These are phyloP conservation scores for Podospora sp. DNA, from an alignment of 495 filamentous ascomycete genomes.

Conservation along the genomic window DNA sequence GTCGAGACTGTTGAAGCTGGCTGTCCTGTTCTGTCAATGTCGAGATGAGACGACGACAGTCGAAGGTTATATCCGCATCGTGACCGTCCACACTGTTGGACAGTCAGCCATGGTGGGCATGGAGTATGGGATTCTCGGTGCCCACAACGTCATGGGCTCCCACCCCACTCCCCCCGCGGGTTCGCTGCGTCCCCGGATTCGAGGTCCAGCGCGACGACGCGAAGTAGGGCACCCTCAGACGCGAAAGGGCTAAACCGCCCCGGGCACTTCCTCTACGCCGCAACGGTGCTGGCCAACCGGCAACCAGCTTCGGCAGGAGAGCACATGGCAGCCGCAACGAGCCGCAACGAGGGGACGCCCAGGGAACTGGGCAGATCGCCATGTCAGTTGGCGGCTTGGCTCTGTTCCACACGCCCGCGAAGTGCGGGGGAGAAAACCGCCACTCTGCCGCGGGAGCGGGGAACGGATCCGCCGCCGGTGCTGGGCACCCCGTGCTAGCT, in stretches of 20 bases:
- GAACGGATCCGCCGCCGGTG: constrained; percentile 18
- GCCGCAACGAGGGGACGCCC: constrained; percentile 1
- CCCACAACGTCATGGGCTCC: too few species aligned
- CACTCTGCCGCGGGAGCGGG: constrained; percentile 15
- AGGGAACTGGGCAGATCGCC: too few species aligned
- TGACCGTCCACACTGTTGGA: too few species aligned
- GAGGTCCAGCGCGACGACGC: not conserved
- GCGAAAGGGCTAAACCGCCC: not conserved
- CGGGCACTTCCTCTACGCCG: not conserved
- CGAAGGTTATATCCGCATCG: too few species aligned
- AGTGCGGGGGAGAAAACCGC: constrained; percentile 23
- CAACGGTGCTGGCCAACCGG: not conserved
- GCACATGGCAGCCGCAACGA: constrained; percentile 16
- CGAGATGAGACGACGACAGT: too few species aligned
- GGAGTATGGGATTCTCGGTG: too few species aligned
- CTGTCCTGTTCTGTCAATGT: too few species aligned
- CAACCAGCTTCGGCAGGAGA: not conserved
- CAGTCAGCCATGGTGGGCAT: too few species aligned
- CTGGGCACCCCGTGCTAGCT: constrained; percentile 1
- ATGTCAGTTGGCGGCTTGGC: constrained; percentile 23
- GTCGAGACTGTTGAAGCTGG: not conserved
- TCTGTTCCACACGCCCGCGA: constrained; percentile 11
- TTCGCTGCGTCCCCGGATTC: not conserved
- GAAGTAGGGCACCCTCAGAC: not conserved
- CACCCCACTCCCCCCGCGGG: not conserved